Evolutionary conservation across 805 yeast genomes (phyloP), one percentile per base, ranked within the genome.

Genomic region (Debaryomyces hansenii): DNA sequence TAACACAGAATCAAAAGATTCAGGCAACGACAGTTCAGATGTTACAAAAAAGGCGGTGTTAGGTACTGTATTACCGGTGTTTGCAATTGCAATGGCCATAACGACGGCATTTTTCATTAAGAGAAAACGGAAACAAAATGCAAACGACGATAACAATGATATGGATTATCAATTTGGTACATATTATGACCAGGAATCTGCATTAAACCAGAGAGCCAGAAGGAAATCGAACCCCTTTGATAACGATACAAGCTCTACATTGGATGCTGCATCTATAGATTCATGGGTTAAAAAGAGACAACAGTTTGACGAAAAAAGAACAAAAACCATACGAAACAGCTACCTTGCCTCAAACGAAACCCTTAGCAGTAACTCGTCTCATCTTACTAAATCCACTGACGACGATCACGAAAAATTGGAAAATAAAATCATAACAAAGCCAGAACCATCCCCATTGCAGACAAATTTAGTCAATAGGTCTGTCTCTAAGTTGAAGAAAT

Each of bases 221-320:
- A 35, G 32, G 20, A 28, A 27, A 20, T 31, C 37, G 10, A 43
- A 42, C 18, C 41, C 42, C 15, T 29, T 49, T 2, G 43, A 48
- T 24, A 63, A 64, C 48, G 76, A 72, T 44, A 58, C 66, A 2
- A 57, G 49, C 28, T 67, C 72, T 1, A 70, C 77, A 0, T 52
- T 72, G 28, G 84, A 77, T 42, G 75, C 66, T 21, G 62, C 74
- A 8, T 78, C 83, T 4, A 73, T 80, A 20, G 74, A 73, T 48
- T 76, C 81, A 18, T 79, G 83, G 83, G 70, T 72, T 37, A 65
- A 71, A 24, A 79, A 79, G 55, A 60, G 83, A 50, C 74, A 74
- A 44, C 73, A 73, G 46, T 78, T 66, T 50, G 82, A 74, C 47
- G 45, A 41, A 21, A 28, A 56, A 46, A 44, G 55, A 53, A 20